Base-by-base conservation (phyloP, 2,329 filamentous ascomycete genomes). In the Ceratocystis ficicola region DNA sequence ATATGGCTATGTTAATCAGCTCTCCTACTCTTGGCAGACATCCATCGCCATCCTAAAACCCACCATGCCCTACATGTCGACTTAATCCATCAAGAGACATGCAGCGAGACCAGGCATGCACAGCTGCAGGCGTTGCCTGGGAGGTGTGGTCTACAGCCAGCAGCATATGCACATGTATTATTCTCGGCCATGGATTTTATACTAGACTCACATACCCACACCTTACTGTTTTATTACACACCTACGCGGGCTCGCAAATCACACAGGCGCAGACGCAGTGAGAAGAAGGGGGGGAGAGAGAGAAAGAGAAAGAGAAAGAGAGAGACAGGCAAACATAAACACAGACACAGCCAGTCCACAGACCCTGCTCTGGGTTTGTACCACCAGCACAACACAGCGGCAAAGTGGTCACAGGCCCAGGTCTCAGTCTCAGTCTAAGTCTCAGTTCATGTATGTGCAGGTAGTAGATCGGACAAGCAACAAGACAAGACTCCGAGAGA, bases 401-500 rank as follows among this genome's bases (percentile, higher is more conserved):
- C 25, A 48, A 32, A 36, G 36, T 50, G 48, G 63, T 44, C 50
- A 57, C 20, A 57, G 55, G 48, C 30, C 36, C 30, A 55, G 48
- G 30, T 32, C 36, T 64, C 48, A 44, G 63, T 52, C 46, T 32
- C 46, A 50, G 62, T 46, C 20, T 28, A 55, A 64, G 22, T 55
- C 63, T 44, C 44, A 64, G 48, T 22, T n/a, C 22, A 57, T 41
- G 22, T 57, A 44, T 55, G 44, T 44, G 30, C 20, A 25, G 28
- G 17, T 25, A 55, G 30, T 28, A 41, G 30, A 57, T 41, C 30
- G 55, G 48, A 17, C 5, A 55, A 57, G 50, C 25, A 55, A 15
- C 28, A 36, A 64, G 32, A 64, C 50, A 64, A 44, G 62, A 32
- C 44, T 64, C 41, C 50, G 62, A 30, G 41, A 28, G 36, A 50